A percentile compares a stretch with the other conserved stretches of the same genome.
Evolutionary conservation across 2,329 filamentous ascomycete genomes (phyloP).

Genomic region (Penicillium paneum): DNA sequence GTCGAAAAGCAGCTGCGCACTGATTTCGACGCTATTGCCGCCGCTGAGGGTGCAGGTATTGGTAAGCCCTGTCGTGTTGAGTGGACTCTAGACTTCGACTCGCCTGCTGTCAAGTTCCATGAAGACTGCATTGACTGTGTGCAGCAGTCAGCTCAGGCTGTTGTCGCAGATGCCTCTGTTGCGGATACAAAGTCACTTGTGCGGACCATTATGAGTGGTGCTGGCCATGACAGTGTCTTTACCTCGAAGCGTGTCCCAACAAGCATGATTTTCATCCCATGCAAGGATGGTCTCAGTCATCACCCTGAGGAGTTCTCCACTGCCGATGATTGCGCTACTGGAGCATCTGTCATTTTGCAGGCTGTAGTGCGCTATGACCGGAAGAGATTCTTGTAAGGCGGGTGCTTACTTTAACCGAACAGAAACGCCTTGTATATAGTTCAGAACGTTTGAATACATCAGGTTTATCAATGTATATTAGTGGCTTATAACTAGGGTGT

Average conservation of each 20-base stretch:
- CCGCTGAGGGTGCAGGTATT: constrained; percentile 53
- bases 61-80: constrained; percentile 53
- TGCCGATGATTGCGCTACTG: constrained; percentile 57
- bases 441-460: background rate
- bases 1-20: constrained; percentile 56
- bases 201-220: constrained; percentile 58
- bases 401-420: background rate
- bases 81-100: constrained; percentile 61
- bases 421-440: background rate
- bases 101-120: constrained; percentile 62
- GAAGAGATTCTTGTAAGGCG: constrained; percentile 39
- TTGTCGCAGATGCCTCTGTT: constrained; percentile 52
- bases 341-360: constrained; percentile 45
- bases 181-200: constrained; percentile 43
- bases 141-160: constrained; percentile 55
- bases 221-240: constrained; percentile 65
- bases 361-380: constrained; percentile 36
- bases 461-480: no score
- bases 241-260: constrained; percentile 59
- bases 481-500: no score
- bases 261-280: constrained; percentile 66
- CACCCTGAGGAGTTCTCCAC: constrained; percentile 62
- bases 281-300: constrained; percentile 61
- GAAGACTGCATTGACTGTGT: constrained; percentile 65
- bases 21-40: constrained; percentile 60